These are phyloP conservation scores for Zanthoxylum bungeanum DNA, from an alignment of 345 rosid species.

Conservation along the genomic window DNA sequence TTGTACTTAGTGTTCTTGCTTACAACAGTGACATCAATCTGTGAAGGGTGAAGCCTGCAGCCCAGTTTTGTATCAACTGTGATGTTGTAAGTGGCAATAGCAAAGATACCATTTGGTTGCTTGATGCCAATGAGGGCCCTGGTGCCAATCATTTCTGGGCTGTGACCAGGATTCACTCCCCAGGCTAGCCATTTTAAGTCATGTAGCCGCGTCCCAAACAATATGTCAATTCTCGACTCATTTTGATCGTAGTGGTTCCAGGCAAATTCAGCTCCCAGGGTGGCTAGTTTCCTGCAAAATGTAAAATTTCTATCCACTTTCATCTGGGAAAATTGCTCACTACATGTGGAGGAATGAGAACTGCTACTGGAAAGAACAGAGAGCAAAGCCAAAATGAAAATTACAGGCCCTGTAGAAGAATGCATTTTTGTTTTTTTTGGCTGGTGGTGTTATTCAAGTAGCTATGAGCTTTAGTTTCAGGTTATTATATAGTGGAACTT, in stretches of 20 bases:
- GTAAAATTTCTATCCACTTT: background rate
- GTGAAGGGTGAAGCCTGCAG: slow-evolving; percentile 36
- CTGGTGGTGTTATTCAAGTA: background rate
- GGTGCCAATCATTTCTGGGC: slow-evolving; percentile 52
- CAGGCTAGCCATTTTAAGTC: slow-evolving; percentile 70
- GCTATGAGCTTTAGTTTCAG: background rate
- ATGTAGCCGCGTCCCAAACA: slow-evolving; percentile 28
- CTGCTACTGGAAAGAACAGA: background rate
- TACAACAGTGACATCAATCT: slow-evolving; percentile 7
- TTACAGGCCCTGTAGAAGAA: background rate
- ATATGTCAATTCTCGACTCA: slow-evolving; percentile 15
- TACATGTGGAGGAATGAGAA: slow-evolving; percentile 3
- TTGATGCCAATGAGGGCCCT: slow-evolving; percentile 44
- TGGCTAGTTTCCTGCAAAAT: slow-evolving; percentile 27
- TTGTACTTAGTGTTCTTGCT: background rate
- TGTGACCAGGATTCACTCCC: slow-evolving; percentile 46
- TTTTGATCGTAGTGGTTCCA: slow-evolving; percentile 15
- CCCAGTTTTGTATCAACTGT: slow-evolving; percentile 29
- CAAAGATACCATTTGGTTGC: slow-evolving; percentile 5
- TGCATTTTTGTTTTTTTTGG: background rate
- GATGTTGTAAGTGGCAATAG: slow-evolving; percentile 30
- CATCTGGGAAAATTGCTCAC: background rate
- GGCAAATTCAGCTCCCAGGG: slow-evolving; percentile 34
- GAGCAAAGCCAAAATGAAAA: slow-evolving; percentile 4
- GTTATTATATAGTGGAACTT: background rate